A percentile compares a stretch with the other conserved stretches of the same genome.
These are phyloP conservation scores for Erythrobasidium hasegawianum DNA, from an alignment of 1,284 basidiomycete species.

Conservation along the genomic window DNA sequence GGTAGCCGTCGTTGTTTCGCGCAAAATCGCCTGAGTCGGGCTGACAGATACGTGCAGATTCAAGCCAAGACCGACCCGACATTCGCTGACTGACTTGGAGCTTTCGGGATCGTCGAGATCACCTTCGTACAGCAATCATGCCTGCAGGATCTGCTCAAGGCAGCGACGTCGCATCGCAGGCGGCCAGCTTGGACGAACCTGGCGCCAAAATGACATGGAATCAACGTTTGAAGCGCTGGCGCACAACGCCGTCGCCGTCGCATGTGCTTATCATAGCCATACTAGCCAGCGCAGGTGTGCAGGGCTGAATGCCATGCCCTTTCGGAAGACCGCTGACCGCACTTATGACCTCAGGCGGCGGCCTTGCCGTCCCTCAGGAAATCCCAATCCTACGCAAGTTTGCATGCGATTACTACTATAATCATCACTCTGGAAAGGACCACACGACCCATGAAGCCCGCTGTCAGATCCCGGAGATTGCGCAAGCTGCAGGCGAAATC, in stretches of 20 bases:
- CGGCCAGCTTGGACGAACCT: background rate
- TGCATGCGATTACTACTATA: constrained; percentile 31
- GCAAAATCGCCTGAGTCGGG: too few species aligned
- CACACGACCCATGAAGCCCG: background rate
- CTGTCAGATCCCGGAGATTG: constrained; percentile 29
- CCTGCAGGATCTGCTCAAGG: background rate
- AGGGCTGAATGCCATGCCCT: too few species aligned
- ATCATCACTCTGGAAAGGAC: background rate
- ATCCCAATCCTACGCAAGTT: constrained; percentile 26
- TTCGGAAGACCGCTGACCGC: background rate
- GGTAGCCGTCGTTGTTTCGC: too few species aligned
- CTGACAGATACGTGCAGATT: background rate
- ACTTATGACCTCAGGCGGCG: constrained; percentile 14
- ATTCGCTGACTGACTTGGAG: background rate
- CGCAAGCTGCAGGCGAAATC: constrained; percentile 29
- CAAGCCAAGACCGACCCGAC: background rate
- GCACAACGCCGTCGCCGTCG: constrained; percentile 12
- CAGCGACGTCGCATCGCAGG: background rate
- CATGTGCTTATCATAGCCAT: constrained; percentile 32
- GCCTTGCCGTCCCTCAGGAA: constrained; percentile 26
- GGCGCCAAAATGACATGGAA: background rate
- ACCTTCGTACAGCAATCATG: background rate
- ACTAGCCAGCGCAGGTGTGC: constrained; percentile 18
- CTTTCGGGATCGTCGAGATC: too few species aligned
- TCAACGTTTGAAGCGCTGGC: constrained; percentile 6